phyloP scores from a whole-genome alignment of 2,329 filamentous ascomycete genomes.

The Aspergillus thermomutatus region DNA sequence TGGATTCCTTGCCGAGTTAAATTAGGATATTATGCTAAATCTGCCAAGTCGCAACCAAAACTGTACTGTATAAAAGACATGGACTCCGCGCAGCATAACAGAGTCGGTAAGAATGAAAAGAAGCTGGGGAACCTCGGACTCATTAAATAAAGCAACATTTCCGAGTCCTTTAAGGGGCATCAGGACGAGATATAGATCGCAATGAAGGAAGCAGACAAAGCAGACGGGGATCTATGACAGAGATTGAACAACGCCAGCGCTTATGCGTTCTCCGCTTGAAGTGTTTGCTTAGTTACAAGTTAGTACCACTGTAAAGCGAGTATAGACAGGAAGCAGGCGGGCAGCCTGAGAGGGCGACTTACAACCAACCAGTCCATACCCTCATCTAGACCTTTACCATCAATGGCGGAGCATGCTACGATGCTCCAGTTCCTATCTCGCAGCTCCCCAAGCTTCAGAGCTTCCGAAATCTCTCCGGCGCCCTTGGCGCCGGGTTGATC shows the following conservation, averaged over 20 bases:
- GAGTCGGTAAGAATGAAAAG: conserved; percentile 22
- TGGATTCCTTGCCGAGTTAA: conserved; percentile 13
- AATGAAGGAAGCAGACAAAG: conserved; percentile 10
- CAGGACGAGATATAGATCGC: conserved; percentile 24
- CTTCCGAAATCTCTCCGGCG: conserved; percentile 94
- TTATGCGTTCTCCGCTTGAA: conserved; percentile 44
- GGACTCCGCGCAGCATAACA: conserved; percentile 20
- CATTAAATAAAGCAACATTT: conserved; percentile 3
- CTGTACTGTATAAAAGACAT: conserved; percentile 36
- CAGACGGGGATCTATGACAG: conserved; percentile 30
- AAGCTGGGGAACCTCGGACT: conserved; percentile 20
- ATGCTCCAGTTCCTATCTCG: conserved; percentile 99
- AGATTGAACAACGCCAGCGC: conserved; percentile 26
- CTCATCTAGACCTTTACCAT: conserved; percentile 89
- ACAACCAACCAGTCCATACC: conserved; percentile 99
- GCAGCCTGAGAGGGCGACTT: conserved; percentile 32
- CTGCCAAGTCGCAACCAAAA: conserved; percentile 21
- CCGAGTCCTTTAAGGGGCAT: conserved; percentile 11
- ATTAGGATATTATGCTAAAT: conserved; percentile 35
- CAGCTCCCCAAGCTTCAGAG: conserved; percentile 81
- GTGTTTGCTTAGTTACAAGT: conserved; percentile 36
- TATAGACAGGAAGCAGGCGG: not conserved
- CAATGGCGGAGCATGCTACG: conserved; percentile 93
- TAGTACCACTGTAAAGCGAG: conserved; percentile 5
- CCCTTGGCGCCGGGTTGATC: conserved; percentile 96